phyloP scores from a whole-genome alignment of 2,329 filamentous ascomycete species.

The Cladosporium sp. region DNA sequence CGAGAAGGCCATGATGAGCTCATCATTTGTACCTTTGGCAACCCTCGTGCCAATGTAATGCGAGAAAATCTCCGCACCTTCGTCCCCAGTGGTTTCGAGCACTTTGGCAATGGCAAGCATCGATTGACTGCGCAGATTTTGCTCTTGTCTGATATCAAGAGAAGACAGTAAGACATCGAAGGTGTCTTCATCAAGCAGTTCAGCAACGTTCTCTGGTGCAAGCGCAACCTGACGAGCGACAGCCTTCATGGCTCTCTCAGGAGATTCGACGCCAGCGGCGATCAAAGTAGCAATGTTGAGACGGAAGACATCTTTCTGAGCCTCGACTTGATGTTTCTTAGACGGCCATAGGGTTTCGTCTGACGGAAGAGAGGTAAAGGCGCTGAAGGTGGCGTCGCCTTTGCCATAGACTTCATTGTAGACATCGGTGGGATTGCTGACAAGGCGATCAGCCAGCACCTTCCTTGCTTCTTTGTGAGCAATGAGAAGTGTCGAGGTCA shows the following conservation, averaged over 20 bases:
- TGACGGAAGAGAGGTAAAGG: slow-evolving; percentile 44
- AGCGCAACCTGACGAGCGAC: slow-evolving; percentile 60
- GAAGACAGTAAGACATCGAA: slow-evolving; percentile 84
- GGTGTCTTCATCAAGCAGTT: slow-evolving; percentile 71
- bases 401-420: slow-evolving; percentile 47
- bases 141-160: slow-evolving; percentile 77
- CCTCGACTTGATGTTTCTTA: slow-evolving; percentile 46
- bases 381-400: slow-evolving; percentile 49
- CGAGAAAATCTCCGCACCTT: slow-evolving; percentile 63
- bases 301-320: slow-evolving; percentile 62
- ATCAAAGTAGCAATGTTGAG: slow-evolving; percentile 85
- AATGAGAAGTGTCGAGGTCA: slow-evolving; percentile 38
- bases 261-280: slow-evolving; percentile 79
- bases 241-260: slow-evolving; percentile 61
- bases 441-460: slow-evolving; percentile 41
- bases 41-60: slow-evolving; percentile 74
- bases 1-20: slow-evolving; percentile 88
- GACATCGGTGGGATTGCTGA: slow-evolving; percentile 42
- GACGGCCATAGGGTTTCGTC: slow-evolving; percentile 45
- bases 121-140: slow-evolving; percentile 75
- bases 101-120: slow-evolving; percentile 80
- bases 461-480: slow-evolving; percentile 39
- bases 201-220: slow-evolving; percentile 57
- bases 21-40: slow-evolving; percentile 75
- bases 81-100: slow-evolving; percentile 72